phyloP scores from a whole-genome alignment of 2,329 filamentous ascomycete species.

The Onygena corvina region DNA sequence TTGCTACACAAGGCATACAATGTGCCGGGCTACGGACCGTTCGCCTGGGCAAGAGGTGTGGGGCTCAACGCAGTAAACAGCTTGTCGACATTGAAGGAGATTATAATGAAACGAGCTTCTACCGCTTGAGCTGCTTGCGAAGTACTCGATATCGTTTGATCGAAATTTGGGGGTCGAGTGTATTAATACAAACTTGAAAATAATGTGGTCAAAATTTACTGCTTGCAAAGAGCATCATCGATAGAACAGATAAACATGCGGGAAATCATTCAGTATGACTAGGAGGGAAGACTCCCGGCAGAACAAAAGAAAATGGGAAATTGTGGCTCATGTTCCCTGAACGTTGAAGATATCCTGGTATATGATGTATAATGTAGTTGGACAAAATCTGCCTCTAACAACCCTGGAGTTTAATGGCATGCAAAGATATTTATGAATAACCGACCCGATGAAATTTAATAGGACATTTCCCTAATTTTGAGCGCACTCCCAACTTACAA shows the following conservation, averaged over 20 bases:
- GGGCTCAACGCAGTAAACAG: constrained; percentile 67
- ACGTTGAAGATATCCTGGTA: too few relatives aligned
- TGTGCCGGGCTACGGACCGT: constrained; percentile 57
- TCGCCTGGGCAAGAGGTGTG: constrained; percentile 66
- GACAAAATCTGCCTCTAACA: too few relatives aligned
- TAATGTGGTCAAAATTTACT: too few relatives aligned
- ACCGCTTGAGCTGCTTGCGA: constrained; percentile 1
- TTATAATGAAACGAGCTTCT: constrained; percentile 60
- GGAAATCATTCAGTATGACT: too few relatives aligned
- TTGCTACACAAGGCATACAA: constrained; percentile 88
- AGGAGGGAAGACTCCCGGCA: too few relatives aligned
- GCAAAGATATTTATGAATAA: too few relatives aligned
- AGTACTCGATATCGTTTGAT: neutral
- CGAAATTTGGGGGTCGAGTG: neutral
- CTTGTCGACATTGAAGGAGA: constrained; percentile 62
- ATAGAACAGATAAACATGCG: too few relatives aligned
- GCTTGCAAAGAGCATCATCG: too few relatives aligned
- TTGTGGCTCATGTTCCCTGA: too few relatives aligned
- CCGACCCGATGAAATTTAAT: neutral
- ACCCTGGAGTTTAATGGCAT: too few relatives aligned
- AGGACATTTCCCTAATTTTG: neutral
- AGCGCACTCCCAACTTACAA: neutral
- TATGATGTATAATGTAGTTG: too few relatives aligned
- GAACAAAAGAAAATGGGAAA: too few relatives aligned
- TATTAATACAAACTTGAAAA: neutral